Percentiles rank a stretch among this genome's conserved stretches.
Evolutionary conservation across 345 rosid genomes (phyloP).

Genomic region (Zanthoxylum bungeanum): DNA sequence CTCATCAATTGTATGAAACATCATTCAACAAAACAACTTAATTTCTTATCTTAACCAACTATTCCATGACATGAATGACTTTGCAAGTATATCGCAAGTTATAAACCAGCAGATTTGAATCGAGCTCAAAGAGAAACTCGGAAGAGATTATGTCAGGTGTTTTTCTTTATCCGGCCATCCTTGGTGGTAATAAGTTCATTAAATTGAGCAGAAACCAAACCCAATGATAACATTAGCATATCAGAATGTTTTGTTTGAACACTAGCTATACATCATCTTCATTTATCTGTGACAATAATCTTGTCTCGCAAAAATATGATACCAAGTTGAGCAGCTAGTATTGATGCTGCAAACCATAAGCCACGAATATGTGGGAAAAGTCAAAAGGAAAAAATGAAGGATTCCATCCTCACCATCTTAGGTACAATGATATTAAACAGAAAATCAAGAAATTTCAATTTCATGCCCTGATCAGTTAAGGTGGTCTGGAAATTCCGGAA

Average conservation of each 20-base stretch:
- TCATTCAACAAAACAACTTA: neutral
- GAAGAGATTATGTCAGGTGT: neutral
- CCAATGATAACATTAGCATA: neutral
- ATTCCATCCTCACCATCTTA: neutral
- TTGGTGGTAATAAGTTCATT: neutral
- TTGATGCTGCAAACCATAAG: neutral
- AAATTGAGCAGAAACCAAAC: neutral
- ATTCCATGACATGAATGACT: neutral
- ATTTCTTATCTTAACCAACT: neutral
- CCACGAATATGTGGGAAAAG: neutral
- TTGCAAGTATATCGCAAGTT: neutral
- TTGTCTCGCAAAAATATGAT: neutral
- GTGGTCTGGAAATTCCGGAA: neutral
- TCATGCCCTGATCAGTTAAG: neutral
- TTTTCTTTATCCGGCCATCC: neutral
- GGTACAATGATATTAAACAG: neutral
- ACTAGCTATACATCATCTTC: neutral
- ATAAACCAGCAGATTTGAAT: neutral
- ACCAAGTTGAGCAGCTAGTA: too few relatives aligned
- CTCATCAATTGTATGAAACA: neutral
- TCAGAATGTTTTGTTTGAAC: neutral
- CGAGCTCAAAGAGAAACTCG: neutral
- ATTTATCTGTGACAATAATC: neutral
- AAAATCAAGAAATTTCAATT: neutral
- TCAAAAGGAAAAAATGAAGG: neutral